Evolutionary conservation across 345 rosid species (phyloP).

Genomic region (Rubroshorea leprosula): DNA sequence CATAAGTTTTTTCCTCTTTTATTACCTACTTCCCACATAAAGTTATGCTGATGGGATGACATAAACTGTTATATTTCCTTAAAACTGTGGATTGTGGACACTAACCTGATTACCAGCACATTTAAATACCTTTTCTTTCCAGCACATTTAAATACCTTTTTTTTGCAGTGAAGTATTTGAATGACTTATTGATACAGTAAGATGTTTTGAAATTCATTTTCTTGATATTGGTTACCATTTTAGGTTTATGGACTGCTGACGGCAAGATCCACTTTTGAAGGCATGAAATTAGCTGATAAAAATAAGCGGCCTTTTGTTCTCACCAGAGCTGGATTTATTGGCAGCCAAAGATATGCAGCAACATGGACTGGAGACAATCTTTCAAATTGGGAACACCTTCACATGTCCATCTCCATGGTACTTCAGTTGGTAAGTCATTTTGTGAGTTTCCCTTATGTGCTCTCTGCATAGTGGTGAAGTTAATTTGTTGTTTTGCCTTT

Average conservation of each 20-base stretch:
- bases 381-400: conserved; percentile 89
- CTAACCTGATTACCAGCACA: too few relatives aligned
- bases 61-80: not conserved
- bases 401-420: conserved; percentile 88
- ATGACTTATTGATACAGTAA: conserved; percentile 1
- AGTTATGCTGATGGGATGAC: too few relatives aligned
- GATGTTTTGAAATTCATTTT: conserved; percentile 8
- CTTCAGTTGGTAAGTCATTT: conserved; percentile 76
- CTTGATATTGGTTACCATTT: not conserved
- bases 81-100: not conserved
- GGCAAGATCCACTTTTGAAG: conserved; percentile 91
- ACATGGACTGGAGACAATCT: conserved; percentile 97
- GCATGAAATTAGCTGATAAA: conserved; percentile 66
- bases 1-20: not conserved
- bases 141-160: too few relatives aligned
- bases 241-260: conserved; percentile 90
- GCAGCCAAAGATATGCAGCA: conserved; percentile 87
- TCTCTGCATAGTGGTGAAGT: too few relatives aligned
- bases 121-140: too few relatives aligned
- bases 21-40: too few relatives aligned
- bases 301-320: conserved; percentile 86
- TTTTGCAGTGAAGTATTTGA: too few relatives aligned
- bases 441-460: not conserved
- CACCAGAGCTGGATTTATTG: conserved; percentile 91
- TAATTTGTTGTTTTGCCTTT: too few relatives aligned